Base-by-base conservation (phyloP, 169 alveolate genomes). In the Cryptosporidium andersoni region DNA sequence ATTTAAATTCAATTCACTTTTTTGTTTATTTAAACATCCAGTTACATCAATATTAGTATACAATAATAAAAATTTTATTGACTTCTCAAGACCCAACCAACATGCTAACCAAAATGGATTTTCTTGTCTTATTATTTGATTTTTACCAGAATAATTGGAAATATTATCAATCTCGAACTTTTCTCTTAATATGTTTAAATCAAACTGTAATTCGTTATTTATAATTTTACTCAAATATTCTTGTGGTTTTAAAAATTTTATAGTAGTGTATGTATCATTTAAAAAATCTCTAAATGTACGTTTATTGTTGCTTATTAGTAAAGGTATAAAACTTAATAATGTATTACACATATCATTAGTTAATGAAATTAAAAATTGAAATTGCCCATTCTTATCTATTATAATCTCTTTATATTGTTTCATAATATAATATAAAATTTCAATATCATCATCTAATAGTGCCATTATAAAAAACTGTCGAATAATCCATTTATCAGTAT, bases 81-180 rank as follows among this genome's bases (percentile, higher is more conserved):
- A 58, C 25, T 90, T 88, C 80, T 82, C 89, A 81, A 89, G 66
- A 34, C 94, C 93, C n/a, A 66, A 52, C 89, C 88, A 65, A 42
- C 91, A 80, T 2, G 95, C 95, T 8, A 92, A 81, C 88, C 89
- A 81, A 51, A 92, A 88, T 0, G 95, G 94, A 3, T 93, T 92
- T 52, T 90, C 91, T 58, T 88, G 81, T 51, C 66, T 74, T 5
- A 74, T 51, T 11, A 74, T 43, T 47, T 34, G 25, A 25, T 25
- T 25, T 25, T 25, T 51, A n/a, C 12, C 12, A n/a, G 56, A n/a
- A 25, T 25, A 25, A 25, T 25, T 25, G 25, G 25, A 25, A 25
- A 25, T 25, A 25, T 25, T 25, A 25, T 25, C 42, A 8, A 52
- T 34, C 39, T 12, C 2, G 64, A 6, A n/a, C 85, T 74, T 37